These are phyloP conservation scores for Jacaranda mimosifolia DNA, from an alignment of 257 asterid genomes.

Conservation along the genomic window DNA sequence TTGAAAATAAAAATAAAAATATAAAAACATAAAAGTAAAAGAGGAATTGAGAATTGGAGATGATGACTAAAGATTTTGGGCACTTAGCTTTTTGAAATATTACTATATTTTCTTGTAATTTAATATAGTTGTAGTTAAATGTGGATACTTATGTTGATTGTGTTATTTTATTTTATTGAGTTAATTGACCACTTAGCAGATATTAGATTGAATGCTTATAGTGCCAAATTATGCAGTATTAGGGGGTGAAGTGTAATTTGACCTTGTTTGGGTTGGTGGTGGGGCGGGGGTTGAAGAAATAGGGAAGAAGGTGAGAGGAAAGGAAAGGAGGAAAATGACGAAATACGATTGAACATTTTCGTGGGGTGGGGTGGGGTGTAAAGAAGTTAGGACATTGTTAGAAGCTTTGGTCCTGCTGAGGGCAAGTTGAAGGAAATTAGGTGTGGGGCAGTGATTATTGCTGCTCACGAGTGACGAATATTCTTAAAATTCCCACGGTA, in stretches of 20 bases:
- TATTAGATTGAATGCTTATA: too few relatives aligned
- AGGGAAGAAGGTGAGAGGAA: conserved; percentile 35
- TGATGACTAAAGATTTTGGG: too few relatives aligned
- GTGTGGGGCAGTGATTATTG: background rate
- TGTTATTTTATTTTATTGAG: too few relatives aligned
- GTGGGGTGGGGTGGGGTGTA: background rate
- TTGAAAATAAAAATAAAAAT: too few relatives aligned
- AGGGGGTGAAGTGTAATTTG: conserved; percentile 7
- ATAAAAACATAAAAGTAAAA: too few relatives aligned
- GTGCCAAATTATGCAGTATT: background rate
- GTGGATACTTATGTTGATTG: too few relatives aligned
- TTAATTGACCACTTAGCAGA: too few relatives aligned
- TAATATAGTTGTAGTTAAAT: too few relatives aligned
- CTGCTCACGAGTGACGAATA: conserved; percentile 34
- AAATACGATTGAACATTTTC: background rate
- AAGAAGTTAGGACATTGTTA: conserved; percentile 29
- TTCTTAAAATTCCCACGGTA: background rate
- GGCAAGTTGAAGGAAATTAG: background rate
- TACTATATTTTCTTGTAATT: too few relatives aligned
- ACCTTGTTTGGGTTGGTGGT: background rate
- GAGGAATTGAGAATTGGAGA: too few relatives aligned
- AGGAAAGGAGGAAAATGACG: background rate
- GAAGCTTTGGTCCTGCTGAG: background rate
- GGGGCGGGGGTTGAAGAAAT: too few relatives aligned
- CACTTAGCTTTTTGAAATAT: too few relatives aligned